Percentiles rank a stretch among this genome's conserved stretches.
These are phyloP conservation scores for Epichloe brachyelytri DNA, from an alignment of 2,329 filamentous ascomycete genomes.

Conservation along the genomic window DNA sequence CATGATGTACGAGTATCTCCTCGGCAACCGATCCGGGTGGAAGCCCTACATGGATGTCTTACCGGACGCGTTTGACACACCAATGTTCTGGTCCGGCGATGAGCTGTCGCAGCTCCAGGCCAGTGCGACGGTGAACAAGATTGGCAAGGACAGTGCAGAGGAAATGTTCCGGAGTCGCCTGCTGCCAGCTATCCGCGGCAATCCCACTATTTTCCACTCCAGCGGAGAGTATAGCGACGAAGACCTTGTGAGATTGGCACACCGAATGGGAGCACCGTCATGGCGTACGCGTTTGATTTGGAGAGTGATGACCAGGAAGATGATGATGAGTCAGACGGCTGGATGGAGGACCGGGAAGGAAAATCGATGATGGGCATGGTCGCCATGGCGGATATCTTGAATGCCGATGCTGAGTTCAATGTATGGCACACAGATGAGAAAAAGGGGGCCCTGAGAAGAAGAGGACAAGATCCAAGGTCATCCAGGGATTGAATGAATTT, in stretches of 20 bases:
- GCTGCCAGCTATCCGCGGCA: conserved; percentile 34
- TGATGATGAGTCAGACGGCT: conserved; percentile 49
- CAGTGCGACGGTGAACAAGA: conserved; percentile 61
- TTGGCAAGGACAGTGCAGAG: conserved; percentile 63
- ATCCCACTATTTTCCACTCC: conserved; percentile 30
- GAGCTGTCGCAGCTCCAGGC: conserved; percentile 65
- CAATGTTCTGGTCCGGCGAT: conserved; percentile 73
- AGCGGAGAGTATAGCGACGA: conserved; percentile 26
- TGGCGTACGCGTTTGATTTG: conserved; percentile 87
- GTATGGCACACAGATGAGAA: conserved; percentile 27
- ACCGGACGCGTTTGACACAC: conserved; percentile 60
- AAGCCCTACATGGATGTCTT: conserved; percentile 66
- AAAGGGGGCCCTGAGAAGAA: not conserved
- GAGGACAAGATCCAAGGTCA: not conserved
- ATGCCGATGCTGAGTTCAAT: conserved; percentile 81
- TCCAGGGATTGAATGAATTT: not conserved
- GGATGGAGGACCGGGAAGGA: conserved; percentile 49
- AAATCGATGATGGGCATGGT: conserved; percentile 68
- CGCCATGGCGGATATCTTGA: conserved; percentile 79
- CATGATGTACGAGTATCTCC: conserved; percentile 64
- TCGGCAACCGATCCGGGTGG: conserved; percentile 52
- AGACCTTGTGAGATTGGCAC: conserved; percentile 42
- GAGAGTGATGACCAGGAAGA: conserved; percentile 42
- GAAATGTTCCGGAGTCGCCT: conserved; percentile 47
- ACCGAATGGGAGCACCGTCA: conserved; percentile 77